Base-by-base conservation (phyloP, 306 rosid genomes). In the Crataegus laevigata region DNA sequence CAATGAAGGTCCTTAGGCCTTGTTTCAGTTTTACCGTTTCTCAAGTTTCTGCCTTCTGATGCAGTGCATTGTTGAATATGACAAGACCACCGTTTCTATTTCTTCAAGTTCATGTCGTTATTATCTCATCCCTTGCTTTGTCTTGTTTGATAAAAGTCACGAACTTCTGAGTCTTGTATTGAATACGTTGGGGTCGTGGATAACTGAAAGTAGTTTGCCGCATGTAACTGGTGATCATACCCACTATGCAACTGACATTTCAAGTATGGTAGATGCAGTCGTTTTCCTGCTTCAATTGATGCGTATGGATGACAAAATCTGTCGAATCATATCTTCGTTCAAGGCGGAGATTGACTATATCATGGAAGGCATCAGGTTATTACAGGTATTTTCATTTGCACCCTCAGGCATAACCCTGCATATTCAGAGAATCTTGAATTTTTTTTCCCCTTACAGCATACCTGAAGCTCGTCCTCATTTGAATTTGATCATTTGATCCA, bases 101-200 rank as follows among this genome's bases (percentile, higher is more conserved):
- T 78, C 10, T 63, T 79, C 24, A 54, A 83, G 63, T 36, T 50
- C 84, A 38, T 66, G 45, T 54, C 75, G 14, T 65, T 85, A 84
- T 81, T 90, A 86, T 81, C 63, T 86, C 57, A 68, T 82, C 28
- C 98, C 98, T 72, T 93, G 96, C 69, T 89, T 86, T 81, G 70
- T 86, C 83, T 75, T 93, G 85, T 90, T 93, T 77, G 88, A 84
- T 74, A 87, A 80, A 72, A 80, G 90, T 86, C 88, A 81, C 77
- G 69, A 82, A 81, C 90, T 90, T 69, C 78, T 86, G 85, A 75
- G 68, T 73, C 88, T 85, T 63, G 90, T 85, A 42, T 74, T 90
- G 82, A 80, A 76, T 86, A 78, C 67, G 24, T 85, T 90, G 90
- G 85, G 84, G 32, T 84, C 89, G 26, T 66, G 86, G 68, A 68